Conservation (phyloP, 2,329 filamentous ascomycete genomes). For the Tolypocladium capitatum region DNA sequence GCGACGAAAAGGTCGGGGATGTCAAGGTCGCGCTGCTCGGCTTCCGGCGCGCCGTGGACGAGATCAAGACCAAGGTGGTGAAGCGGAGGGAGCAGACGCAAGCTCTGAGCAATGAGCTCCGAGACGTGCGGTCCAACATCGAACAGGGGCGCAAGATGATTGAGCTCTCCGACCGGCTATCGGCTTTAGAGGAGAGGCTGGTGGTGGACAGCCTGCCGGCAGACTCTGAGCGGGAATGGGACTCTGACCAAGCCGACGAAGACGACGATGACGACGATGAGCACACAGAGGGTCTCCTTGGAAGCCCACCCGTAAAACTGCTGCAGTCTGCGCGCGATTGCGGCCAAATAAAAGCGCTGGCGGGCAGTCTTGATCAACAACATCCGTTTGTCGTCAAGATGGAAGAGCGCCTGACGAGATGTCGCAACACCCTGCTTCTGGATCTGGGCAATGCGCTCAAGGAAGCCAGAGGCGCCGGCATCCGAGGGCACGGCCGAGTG, state of each 20-base stretch:
- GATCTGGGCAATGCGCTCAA: slow-evolving; percentile 38
- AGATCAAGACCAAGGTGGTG: slow-evolving; percentile 53
- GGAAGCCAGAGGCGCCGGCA: slow-evolving; percentile 29
- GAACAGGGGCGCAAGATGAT: slow-evolving; percentile 48
- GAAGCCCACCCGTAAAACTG: slow-evolving; percentile 34
- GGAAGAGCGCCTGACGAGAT: slow-evolving; percentile 37
- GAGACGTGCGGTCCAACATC: slow-evolving; percentile 47
- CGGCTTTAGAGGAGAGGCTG: slow-evolving; percentile 49
- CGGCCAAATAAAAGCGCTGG: slow-evolving; percentile 26
- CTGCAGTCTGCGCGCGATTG: slow-evolving; percentile 32
- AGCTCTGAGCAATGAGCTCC: slow-evolving; percentile 51
- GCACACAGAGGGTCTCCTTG: slow-evolving; percentile 20
- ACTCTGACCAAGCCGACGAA: slow-evolving; percentile 24
- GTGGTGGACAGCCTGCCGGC: slow-evolving; percentile 33
- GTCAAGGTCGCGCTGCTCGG: slow-evolving; percentile 76
- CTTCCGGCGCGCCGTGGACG: slow-evolving; percentile 70
- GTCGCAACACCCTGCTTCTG: slow-evolving; percentile 42
- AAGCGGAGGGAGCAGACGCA: slow-evolving; percentile 51
- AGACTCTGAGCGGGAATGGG: slow-evolving; percentile 7
- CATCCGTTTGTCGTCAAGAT: slow-evolving; percentile 36
- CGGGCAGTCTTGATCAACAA: slow-evolving; percentile 31
- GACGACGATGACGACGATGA: slow-evolving; percentile 24
- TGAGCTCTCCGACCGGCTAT: slow-evolving; percentile 51
- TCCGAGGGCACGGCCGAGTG: slow-evolving; percentile 28
- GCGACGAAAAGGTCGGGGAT: slow-evolving; percentile 84